Percentiles rank a stretch among this genome's conserved stretches.
Evolutionary conservation across 495 filamentous ascomycete species (phyloP).

Genomic region (Pyronema domesticum): DNA sequence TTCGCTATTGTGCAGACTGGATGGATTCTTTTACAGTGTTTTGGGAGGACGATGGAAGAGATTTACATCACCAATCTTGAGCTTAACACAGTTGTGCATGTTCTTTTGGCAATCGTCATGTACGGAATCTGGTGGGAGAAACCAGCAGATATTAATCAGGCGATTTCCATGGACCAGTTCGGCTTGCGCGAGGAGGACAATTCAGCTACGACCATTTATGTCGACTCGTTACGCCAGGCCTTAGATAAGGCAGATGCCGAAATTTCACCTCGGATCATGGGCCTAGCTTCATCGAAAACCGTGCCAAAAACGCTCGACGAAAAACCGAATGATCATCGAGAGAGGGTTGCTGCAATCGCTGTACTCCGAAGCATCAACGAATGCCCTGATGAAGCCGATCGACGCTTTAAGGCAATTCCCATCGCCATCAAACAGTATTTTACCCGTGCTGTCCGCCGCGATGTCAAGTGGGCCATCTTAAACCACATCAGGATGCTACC

Average conservation of each 20-base stretch:
- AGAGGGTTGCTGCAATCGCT: background rate
- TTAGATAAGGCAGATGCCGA: background rate
- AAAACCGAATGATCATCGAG: background rate
- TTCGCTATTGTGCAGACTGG: background rate
- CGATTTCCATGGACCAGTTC: background rate
- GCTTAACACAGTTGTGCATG: constrained; percentile 3
- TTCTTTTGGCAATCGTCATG: background rate
- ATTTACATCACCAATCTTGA: background rate
- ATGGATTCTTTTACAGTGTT: background rate
- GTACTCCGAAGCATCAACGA: no score
- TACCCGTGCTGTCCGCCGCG: no score
- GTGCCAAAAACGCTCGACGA: background rate
- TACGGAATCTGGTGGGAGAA: constrained; percentile 7
- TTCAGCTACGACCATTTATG: background rate
- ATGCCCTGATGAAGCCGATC: no score
- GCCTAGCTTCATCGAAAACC: background rate
- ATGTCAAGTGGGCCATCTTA: no score
- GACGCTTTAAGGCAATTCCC: no score
- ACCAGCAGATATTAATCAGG: background rate
- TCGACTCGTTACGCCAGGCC: background rate
- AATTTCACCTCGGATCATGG: background rate
- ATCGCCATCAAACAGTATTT: no score
- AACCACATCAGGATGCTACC: no score
- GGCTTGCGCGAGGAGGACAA: background rate
- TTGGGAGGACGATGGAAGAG: background rate